These are phyloP conservation scores for Obelidium mucronatum DNA, from an alignment of 192 early-diverging fungal genomes.

Conservation along the genomic window DNA sequence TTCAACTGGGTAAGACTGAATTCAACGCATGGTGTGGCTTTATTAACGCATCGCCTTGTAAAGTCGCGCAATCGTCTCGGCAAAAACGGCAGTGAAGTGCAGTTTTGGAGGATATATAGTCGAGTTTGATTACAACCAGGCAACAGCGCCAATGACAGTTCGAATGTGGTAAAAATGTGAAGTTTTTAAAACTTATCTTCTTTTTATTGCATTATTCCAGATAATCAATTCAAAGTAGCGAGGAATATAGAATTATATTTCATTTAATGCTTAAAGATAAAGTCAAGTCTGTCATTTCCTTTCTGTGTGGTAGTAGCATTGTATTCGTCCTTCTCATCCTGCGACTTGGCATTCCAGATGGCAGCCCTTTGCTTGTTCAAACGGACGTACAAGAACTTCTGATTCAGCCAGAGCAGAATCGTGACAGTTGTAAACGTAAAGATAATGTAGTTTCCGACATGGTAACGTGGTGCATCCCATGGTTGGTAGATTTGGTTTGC, in stretches of 20 bases:
- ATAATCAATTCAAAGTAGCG: too few species aligned
- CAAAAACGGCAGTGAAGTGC: neutral
- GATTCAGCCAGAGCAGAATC: slow-evolving; percentile 49
- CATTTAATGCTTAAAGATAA: slow-evolving; percentile 32
- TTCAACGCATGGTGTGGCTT: too few species aligned
- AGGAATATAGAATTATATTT: too few species aligned
- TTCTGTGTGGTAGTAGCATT: slow-evolving; percentile 57
- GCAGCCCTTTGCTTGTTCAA: slow-evolving; percentile 55
- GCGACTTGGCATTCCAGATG: slow-evolving; percentile 56
- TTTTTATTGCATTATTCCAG: too few species aligned
- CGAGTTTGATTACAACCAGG: slow-evolving; percentile 8
- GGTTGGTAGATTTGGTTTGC: too few species aligned
- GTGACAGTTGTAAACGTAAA: slow-evolving; percentile 46
- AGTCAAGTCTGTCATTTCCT: slow-evolving; percentile 63
- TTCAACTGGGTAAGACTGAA: neutral
- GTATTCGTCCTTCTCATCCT: slow-evolving; percentile 59
- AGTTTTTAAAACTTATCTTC: too few species aligned
- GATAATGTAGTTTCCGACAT: slow-evolving; percentile 57
- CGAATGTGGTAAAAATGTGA: slow-evolving; percentile 20
- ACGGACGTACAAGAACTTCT: too few species aligned
- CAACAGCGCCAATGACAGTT: neutral
- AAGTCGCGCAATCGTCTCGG: slow-evolving; percentile 6
- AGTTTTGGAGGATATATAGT: slow-evolving; percentile 17
- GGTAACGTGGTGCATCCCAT: slow-evolving; percentile 61
- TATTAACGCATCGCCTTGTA: too few species aligned